A percentile compares a stretch with the other conserved stretches of the same genome.
phyloP scores from a whole-genome alignment of 2,329 filamentous ascomycete species.

The Allantophomopsis lycopodina region DNA sequence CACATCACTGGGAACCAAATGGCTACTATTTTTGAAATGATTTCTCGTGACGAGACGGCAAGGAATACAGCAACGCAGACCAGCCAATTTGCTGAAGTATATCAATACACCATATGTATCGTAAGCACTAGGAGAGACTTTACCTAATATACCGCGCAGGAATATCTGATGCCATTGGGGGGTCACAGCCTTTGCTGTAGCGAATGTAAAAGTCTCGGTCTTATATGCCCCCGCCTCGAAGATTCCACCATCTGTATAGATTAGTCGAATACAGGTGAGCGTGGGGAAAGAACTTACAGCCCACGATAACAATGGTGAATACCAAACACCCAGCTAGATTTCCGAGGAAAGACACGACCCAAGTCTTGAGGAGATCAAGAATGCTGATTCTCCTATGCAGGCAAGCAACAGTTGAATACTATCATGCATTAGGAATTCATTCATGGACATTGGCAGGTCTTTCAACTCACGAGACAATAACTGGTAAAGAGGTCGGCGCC shows the following conservation, averaged over 20 bases:
- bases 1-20: constrained; percentile 39
- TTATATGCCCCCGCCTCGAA: constrained; percentile 27
- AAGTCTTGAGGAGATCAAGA: constrained; percentile 10
- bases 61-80: constrained; percentile 34
- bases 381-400: constrained; percentile 22
- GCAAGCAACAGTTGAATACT: constrained; percentile 24
- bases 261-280: neutral
- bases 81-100: constrained; percentile 28
- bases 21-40: constrained; percentile 34
- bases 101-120: too few relatives aligned
- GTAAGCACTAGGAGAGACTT: constrained; percentile 23
- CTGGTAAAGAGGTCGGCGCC: constrained; percentile 28
- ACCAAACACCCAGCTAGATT: constrained; percentile 31
- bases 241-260: constrained; percentile 23
- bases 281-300: constrained; percentile 18
- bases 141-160: constrained; percentile 32
- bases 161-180: constrained; percentile 34
- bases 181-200: constrained; percentile 29
- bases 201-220: constrained; percentile 25
- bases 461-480: constrained; percentile 1
- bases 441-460: too few relatives aligned
- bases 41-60: constrained; percentile 28
- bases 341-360: constrained; percentile 28
- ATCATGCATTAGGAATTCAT: neutral
- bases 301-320: constrained; percentile 27